Evolutionary conservation across 2,329 filamentous ascomycete species (phyloP).

Genomic region (Curvularia lunata): DNA sequence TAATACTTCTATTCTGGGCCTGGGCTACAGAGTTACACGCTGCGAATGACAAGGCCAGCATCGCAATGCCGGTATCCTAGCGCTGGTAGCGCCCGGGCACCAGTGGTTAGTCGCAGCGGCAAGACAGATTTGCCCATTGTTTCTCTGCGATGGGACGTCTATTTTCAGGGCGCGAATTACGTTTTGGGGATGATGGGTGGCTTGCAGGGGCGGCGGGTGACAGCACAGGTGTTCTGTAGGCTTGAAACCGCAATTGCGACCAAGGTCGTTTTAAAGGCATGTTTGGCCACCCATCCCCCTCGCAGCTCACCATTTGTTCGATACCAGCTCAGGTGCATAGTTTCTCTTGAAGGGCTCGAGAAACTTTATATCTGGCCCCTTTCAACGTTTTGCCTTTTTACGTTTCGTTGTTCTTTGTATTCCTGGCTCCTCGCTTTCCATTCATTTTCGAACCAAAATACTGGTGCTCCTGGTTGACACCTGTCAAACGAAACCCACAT

Average conservation of each 20-base stretch:
- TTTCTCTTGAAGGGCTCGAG: slow-evolving; percentile 11
- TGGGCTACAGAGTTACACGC: slow-evolving; percentile 38
- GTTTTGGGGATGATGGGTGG: not conserved
- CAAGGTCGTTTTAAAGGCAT: slow-evolving; percentile 45
- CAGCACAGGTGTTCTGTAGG: slow-evolving; percentile 16
- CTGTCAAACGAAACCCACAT: slow-evolving; percentile 10
- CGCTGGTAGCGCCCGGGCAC: slow-evolving; percentile 11
- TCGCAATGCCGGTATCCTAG: slow-evolving; percentile 13
- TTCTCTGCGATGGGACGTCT: slow-evolving; percentile 17
- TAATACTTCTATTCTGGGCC: slow-evolving; percentile 29
- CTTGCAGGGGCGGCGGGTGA: slow-evolving; percentile 12
- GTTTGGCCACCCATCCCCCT: slow-evolving; percentile 24
- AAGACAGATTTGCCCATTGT: slow-evolving; percentile 29
- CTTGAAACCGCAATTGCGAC: slow-evolving; percentile 42
- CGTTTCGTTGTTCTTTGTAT: slow-evolving; percentile 21
- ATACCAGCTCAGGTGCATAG: slow-evolving; percentile 24
- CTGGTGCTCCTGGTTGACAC: slow-evolving; percentile 41
- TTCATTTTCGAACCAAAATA: slow-evolving; percentile 17
- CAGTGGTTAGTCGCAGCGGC: slow-evolving; percentile 22
- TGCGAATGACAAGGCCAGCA: slow-evolving; percentile 20
- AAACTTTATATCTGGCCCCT: slow-evolving; percentile 21
- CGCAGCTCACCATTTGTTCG: slow-evolving; percentile 17
- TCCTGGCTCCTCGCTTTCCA: slow-evolving; percentile 28
- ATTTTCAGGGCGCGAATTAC: slow-evolving; percentile 7
- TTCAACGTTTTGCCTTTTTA: slow-evolving; percentile 13